phyloP scores from a whole-genome alignment of 1,284 basidiomycete species.

The Apiotrichum akiyoshidainum region DNA sequence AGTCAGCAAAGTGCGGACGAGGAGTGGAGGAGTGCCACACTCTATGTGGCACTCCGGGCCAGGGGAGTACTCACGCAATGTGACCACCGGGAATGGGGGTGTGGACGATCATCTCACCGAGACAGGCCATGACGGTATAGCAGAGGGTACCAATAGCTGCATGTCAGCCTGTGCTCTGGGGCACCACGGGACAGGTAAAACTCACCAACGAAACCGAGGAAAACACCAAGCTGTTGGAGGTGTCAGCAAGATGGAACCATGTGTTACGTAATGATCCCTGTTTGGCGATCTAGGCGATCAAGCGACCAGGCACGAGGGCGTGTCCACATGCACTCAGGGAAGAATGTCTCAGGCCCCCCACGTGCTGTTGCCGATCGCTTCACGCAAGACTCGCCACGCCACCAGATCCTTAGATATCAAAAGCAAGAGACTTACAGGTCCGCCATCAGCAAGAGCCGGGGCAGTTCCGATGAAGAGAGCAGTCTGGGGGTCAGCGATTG shows the following conservation, averaged over 20 bases:
- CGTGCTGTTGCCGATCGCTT: neutral
- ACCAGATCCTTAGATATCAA: too few species aligned
- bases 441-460: conserved; percentile 41
- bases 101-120: conserved; percentile 54
- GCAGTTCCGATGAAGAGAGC: conserved; percentile 21
- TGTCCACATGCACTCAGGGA: too few species aligned
- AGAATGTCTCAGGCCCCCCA: too few species aligned
- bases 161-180: neutral
- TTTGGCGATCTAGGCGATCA: neutral
- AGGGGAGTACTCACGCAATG: conserved; percentile 56
- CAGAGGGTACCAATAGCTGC: conserved; percentile 47
- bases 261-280: neutral
- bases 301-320: neutral
- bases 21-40: too few species aligned
- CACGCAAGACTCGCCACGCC: neutral
- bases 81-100: conserved; percentile 63
- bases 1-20: too few species aligned
- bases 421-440: conserved; percentile 34
- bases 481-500: conserved; percentile 9
- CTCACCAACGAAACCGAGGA: conserved; percentile 18
- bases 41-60: too few species aligned
- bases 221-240: conserved; percentile 9
- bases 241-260: neutral
- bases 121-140: conserved; percentile 50
- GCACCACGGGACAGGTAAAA: neutral